Evolutionary conservation across 805 yeast species (phyloP).

Genomic region (Torulaspora delbrueckii): DNA sequence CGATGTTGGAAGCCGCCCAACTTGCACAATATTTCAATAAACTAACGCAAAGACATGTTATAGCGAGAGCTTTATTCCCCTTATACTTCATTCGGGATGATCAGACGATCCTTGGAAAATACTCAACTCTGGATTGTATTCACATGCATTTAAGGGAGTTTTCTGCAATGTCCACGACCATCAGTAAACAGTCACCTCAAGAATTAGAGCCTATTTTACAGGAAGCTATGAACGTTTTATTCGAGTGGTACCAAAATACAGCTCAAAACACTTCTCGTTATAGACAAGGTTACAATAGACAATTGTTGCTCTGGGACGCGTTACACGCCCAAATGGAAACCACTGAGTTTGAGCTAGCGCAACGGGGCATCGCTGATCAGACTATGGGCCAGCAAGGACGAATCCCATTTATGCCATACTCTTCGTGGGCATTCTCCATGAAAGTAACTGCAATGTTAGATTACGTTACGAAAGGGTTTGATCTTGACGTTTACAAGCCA

Average conservation of each 20-base stretch:
- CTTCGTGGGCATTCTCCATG: conserved; percentile 62
- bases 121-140: conserved; percentile 37
- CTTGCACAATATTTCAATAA: conserved; percentile 36
- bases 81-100: conserved; percentile 60
- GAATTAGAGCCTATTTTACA: conserved; percentile 26
- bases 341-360: conserved; percentile 47
- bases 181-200: conserved; percentile 4
- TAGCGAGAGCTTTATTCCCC: conserved; percentile 63
- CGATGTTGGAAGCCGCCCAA: conserved; percentile 31
- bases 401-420: conserved; percentile 53
- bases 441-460: conserved; percentile 71
- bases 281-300: conserved; percentile 64
- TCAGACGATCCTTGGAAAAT: conserved; percentile 51
- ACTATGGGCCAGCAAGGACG: conserved; percentile 29
- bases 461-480: conserved; percentile 68
- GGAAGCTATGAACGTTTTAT: conserved; percentile 46
- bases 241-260: conserved; percentile 41
- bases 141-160: conserved; percentile 43
- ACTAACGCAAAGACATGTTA: conserved; percentile 34
- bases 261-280: conserved; percentile 76
- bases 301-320: conserved; percentile 64
- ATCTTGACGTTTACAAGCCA: conserved; percentile 62
- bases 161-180: conserved; percentile 15
- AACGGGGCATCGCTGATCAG: conserved; percentile 34
- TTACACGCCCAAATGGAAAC: conserved; percentile 70